Evolutionary conservation across 1,284 basidiomycete genomes (phyloP), one percentile per base, ranked within the genome.

Genomic region (Thecaphora thlaspeos): DNA sequence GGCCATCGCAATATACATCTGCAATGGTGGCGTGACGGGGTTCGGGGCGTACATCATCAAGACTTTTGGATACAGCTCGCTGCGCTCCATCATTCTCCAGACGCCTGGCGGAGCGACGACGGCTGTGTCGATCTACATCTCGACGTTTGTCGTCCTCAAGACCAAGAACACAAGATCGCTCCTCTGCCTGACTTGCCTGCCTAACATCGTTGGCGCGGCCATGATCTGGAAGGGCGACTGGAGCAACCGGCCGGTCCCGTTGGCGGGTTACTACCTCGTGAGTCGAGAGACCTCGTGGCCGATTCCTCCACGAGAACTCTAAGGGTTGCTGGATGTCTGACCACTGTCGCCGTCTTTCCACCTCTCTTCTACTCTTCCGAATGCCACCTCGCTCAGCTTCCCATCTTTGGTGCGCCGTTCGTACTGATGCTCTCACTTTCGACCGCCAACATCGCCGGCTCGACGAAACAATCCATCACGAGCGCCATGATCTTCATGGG

Each of bases 201-300:
- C 82, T 12, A 80, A 82, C 18, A 74, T 82, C 30, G 75, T 80
- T 22, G 82, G 82, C 17, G 78, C 80, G 0, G 65, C 80, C n/a
- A 71, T 79, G 55, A 79, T 80, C 57, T 83, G 82, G 81, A 75
- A 75, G 15, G 80, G 79, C 1, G 71, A 80, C 23, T 82, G 80
- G 69, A 51, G 59, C 14, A 78, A 80, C 28, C 74, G 77, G 0
- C 80, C 77, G 1, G 76, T 80, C 0, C 81, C 82, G 0, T 63
- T 83, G 14, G 80, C 82, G 18, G 82, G 82, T 0, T 82, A 80
- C 65, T 82, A 80, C 55, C 73, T 81, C n/a, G n/a, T 15, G n/a
- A n/a, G n/a, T n/a, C n/a, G n/a, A n/a, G n/a, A n/a, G n/a, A n/a
- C n/a, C n/a, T n/a, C n/a, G n/a, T n/a, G n/a, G n/a, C n/a, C n/a